These are phyloP conservation scores for Mycena alexandri DNA, from an alignment of 768 basidiomycete genomes.

Conservation along the genomic window DNA sequence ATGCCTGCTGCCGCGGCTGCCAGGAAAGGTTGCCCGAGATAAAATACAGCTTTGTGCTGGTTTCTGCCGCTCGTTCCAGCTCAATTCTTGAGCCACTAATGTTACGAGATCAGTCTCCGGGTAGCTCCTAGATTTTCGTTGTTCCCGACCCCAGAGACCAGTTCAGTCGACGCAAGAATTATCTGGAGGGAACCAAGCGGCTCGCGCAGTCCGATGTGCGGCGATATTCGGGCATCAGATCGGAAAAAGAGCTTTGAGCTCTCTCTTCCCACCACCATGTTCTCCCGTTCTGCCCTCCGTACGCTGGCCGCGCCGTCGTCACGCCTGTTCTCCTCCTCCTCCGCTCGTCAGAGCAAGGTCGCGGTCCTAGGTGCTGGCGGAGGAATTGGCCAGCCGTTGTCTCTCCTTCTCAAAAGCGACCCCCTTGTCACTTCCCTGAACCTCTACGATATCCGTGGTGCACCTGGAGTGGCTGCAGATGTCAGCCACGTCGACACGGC, in stretches of 20 bases:
- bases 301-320: conserved; percentile 64
- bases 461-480: conserved; percentile 97
- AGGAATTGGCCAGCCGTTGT: conserved; percentile 98
- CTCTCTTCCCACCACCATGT: conserved; percentile 61
- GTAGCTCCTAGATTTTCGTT: no score
- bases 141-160: no score
- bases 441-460: conserved; percentile 95
- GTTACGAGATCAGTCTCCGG: no score
- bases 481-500: conserved; percentile 93
- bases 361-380: conserved; percentile 98
- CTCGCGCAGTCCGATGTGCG: no score
- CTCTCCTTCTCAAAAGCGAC: conserved; percentile 93
- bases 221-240: no score
- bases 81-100: no score
- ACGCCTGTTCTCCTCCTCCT: conserved; percentile 83
- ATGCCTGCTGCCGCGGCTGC: no score
- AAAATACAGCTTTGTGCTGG: no score
- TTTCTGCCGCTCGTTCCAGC: no score
- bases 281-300: conserved; percentile 74
- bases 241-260: not conserved
- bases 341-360: conserved; percentile 84
- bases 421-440: conserved; percentile 88
- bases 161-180: no score
- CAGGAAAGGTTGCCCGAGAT: no score
- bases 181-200: no score